Base-by-base conservation (phyloP, 768 basidiomycete species). In the Rhodotorula sphaerocarpa region DNA sequence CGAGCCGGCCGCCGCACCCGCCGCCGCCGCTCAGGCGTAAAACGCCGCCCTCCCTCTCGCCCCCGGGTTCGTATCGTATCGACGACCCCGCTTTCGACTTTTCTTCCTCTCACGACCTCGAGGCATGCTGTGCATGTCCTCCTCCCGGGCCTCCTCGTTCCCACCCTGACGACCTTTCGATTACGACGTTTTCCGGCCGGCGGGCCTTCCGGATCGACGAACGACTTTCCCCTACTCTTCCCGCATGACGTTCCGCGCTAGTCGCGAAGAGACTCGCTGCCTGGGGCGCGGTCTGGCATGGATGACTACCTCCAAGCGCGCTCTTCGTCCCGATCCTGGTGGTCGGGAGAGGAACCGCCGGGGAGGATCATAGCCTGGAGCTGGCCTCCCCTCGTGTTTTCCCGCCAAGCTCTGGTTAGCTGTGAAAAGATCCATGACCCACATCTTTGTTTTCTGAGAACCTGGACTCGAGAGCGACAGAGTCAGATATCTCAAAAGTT, bases 261-360 rank as follows among this genome's bases (percentile, higher is more conserved):
- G 63, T 16, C 63, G 58, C 63, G 63, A 65, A 59, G 50, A 65
- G 63, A 65, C 63, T 47, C 30, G 63, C 55, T 39, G 36, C 36
- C 36, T 39, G 36, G 36, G 36, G 36, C 36, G 36, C 36, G 36
- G 36, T 39, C 36, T 39, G 36, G 16, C 16, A 9, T 39, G 36
- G 36, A 39, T 16, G 36, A 39, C 16, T 39, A 9, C 16, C 36
- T 10, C 36, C 36, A 16, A 39, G 36, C 10, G 36, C 36, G 36
- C 36, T 39, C n/a, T n/a, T n/a, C n/a, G n/a, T n/a, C n/a, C n/a
- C 36, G 36, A 39, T 39, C 36, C 36, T 39, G 36, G 36, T 39
- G 43, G 43, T 44, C 23, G 23, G 21, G 43, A 20, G 12, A 44
- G 43, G 36, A 9, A 39, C 36, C 36, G 36, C 10, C 36, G 10